A percentile compares a stretch with the other conserved stretches of the same genome.
These are phyloP conservation scores for Chlorella variabilis DNA, from an alignment of 163 green algal genomes.

Conservation along the genomic window DNA sequence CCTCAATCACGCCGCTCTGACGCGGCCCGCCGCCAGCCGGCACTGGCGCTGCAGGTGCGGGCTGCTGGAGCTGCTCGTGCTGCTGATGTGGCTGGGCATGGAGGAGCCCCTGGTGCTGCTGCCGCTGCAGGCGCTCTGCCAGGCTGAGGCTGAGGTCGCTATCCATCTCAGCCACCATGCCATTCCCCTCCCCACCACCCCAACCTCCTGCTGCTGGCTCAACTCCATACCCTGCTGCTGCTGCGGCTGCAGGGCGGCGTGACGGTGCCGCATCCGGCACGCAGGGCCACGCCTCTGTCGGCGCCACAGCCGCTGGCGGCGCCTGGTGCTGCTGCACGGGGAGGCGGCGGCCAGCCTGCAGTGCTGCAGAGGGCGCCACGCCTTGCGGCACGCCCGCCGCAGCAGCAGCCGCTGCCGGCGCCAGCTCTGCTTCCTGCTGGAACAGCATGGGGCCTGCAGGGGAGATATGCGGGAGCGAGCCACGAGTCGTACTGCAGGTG, in stretches of 20 bases:
- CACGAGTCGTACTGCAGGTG: too few relatives aligned
- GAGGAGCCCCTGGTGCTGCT: slow-evolving; percentile 19
- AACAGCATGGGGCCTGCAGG: slow-evolving; percentile 34
- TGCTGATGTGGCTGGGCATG: background rate
- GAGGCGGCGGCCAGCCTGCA: background rate
- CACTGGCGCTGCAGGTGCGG: background rate
- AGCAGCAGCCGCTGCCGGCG: background rate
- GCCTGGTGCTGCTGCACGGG: background rate
- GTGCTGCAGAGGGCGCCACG: slow-evolving; percentile 11
- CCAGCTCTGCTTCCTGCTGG: background rate
- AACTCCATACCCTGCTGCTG: too few relatives aligned
- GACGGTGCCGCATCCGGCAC: background rate
- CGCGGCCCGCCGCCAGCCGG: background rate
- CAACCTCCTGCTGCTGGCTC: background rate
- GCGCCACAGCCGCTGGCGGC: background rate
- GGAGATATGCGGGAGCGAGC: too few relatives aligned
- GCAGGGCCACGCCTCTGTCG: background rate
- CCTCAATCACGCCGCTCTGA: background rate
- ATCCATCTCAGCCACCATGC: background rate
- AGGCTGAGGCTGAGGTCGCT: slow-evolving; percentile 7
- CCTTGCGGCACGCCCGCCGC: slow-evolving; percentile 12
- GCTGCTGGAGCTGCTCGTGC: background rate
- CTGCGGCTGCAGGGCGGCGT: background rate
- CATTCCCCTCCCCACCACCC: background rate
- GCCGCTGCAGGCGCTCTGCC: background rate